A percentile compares a stretch with the other conserved stretches of the same genome.
Evolutionary conservation across 306 rosid species (phyloP).

Genomic region (Castanea crenata): DNA sequence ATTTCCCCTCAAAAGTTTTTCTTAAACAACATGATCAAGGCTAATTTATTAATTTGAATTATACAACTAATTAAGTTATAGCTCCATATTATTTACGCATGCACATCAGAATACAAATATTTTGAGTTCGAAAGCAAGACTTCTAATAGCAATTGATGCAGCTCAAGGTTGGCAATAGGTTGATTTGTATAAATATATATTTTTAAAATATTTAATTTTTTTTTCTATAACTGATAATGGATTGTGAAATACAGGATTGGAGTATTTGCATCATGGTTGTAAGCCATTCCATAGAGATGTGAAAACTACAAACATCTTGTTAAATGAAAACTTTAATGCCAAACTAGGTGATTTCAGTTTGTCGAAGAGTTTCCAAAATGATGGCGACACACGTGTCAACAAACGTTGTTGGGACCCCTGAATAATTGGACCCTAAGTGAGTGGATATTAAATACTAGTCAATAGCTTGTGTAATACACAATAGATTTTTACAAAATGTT

Average conservation of each 20-base stretch:
- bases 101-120: background rate
- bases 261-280: constrained; percentile 44
- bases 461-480: too few species aligned
- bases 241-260: constrained; percentile 30
- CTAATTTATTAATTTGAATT: too few species aligned
- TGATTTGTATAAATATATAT: background rate
- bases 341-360: constrained; percentile 45
- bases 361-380: constrained; percentile 28
- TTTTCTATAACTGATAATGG: background rate
- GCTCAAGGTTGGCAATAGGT: constrained; percentile 5
- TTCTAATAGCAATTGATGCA: constrained; percentile 10
- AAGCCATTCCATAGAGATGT: constrained; percentile 39
- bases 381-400: constrained; percentile 22
- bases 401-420: constrained; percentile 29
- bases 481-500: too few species aligned
- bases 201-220: too few species aligned
- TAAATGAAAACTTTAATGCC: constrained; percentile 34
- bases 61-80: too few species aligned
- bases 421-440: constrained; percentile 37
- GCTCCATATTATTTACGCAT: background rate
- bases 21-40: too few species aligned
- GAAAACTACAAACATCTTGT: constrained; percentile 35
- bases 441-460: background rate
- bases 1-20: too few species aligned
- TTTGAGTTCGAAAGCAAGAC: constrained; percentile 17